These are phyloP conservation scores for Erucastrum elatum DNA, from an alignment of 345 rosid genomes.

Conservation along the genomic window DNA sequence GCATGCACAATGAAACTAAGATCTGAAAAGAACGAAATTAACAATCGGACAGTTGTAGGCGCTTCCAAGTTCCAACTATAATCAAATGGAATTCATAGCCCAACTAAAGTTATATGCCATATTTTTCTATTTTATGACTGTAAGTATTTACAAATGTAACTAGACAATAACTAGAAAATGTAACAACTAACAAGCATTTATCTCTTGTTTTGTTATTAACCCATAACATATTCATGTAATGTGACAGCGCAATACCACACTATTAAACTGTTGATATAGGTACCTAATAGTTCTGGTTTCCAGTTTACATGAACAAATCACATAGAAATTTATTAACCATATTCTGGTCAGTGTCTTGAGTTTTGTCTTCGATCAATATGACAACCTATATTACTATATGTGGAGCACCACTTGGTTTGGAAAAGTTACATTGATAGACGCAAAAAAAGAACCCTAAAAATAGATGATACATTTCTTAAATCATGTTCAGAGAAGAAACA, in stretches of 20 bases:
- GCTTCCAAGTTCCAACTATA: neutral
- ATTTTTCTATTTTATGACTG: neutral
- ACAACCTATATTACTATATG: conserved; percentile 29
- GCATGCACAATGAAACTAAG: neutral
- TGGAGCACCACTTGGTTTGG: conserved; percentile 41
- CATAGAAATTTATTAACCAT: conserved; percentile 21
- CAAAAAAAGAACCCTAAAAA: conserved; percentile 12
- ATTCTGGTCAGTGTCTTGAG: conserved; percentile 27
- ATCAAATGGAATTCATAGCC: neutral
- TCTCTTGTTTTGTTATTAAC: neutral
- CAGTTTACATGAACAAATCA: conserved; percentile 18
- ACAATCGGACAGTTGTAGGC: neutral
- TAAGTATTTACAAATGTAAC: neutral
- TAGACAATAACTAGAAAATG: neutral
- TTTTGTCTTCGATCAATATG: conserved; percentile 33
- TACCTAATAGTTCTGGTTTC: conserved; percentile 1
- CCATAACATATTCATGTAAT: conserved; percentile 1
- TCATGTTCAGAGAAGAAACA: conserved; percentile 33
- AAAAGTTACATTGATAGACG: conserved; percentile 14
- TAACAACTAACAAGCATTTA: too few species aligned
- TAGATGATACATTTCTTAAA: conserved; percentile 22
- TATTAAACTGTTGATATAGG: conserved; percentile 2
- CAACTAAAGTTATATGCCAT: neutral
- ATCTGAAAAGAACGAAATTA: neutral
- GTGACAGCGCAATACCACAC: conserved; percentile 15